Evolutionary conservation across 495 filamentous ascomycete species (phyloP).

Genomic region (Tuber borchii): DNA sequence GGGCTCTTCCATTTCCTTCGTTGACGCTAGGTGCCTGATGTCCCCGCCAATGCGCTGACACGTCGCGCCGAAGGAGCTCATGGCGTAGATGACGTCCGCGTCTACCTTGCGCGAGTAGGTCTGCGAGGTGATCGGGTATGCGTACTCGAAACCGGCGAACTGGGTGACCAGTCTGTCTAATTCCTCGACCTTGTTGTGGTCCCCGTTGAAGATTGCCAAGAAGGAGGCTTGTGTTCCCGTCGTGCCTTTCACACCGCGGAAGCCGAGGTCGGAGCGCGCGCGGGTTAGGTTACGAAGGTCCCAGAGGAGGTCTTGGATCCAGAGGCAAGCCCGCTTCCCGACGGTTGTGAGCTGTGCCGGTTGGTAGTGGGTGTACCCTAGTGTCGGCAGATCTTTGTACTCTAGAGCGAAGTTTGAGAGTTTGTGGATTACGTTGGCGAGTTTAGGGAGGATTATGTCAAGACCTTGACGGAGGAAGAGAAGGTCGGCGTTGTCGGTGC

Average conservation of each 20-base stretch:
- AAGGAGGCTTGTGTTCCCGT: slow-evolving; percentile 76
- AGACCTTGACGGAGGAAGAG: slow-evolving; percentile 72
- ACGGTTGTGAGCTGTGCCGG: slow-evolving; percentile 76
- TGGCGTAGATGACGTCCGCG: slow-evolving; percentile 67
- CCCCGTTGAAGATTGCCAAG: slow-evolving; percentile 72
- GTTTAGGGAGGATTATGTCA: slow-evolving; percentile 72
- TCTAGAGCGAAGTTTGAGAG: slow-evolving; percentile 67
- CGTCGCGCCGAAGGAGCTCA: slow-evolving; percentile 76
- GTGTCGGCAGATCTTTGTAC: slow-evolving; percentile 60
- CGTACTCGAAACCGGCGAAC: slow-evolving; percentile 73
- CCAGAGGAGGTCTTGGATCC: slow-evolving; percentile 83
- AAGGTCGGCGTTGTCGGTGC: slow-evolving; percentile 81
- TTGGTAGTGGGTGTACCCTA: slow-evolving; percentile 86
- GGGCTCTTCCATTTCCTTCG: slow-evolving; percentile 86
- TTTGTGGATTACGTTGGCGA: slow-evolving; percentile 78
- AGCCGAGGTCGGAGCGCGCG: slow-evolving; percentile 65
- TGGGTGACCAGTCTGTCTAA: slow-evolving; percentile 71
- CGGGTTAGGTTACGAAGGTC: slow-evolving; percentile 77
- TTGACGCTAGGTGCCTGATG: slow-evolving; percentile 69
- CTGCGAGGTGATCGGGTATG: slow-evolving; percentile 70
- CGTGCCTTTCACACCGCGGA: slow-evolving; percentile 77
- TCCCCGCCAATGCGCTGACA: slow-evolving; percentile 68
- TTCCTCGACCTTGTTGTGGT: slow-evolving; percentile 69
- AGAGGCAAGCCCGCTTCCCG: slow-evolving; percentile 70
- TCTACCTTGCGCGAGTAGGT: slow-evolving; percentile 84